Conservation (phyloP, 768 basidiomycete genomes). For the Sistotremastrum niveocremeum region DNA sequence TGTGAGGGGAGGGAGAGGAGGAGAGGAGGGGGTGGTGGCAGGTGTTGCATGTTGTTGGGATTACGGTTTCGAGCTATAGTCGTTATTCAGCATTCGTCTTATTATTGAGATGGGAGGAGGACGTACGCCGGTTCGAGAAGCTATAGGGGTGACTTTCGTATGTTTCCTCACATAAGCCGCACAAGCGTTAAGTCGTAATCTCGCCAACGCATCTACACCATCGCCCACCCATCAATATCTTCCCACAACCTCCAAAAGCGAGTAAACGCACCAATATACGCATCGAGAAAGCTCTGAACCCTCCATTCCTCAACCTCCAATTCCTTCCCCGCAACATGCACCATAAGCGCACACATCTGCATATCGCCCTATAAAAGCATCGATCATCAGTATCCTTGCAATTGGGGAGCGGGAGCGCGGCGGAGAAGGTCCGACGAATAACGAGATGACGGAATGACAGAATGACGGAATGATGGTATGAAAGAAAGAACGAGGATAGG, state of each 20-base stretch:
- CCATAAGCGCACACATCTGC: constrained; percentile 67
- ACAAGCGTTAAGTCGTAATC: constrained; percentile 45
- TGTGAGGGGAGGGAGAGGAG: constrained; percentile 22
- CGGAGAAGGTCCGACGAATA: too few relatives aligned
- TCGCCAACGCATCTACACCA: constrained; percentile 43
- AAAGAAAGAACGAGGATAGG: background rate
- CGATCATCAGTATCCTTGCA: background rate
- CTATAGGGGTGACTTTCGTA: constrained; percentile 35
- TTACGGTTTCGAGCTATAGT: constrained; percentile 52
- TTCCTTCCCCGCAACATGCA: constrained; percentile 46
- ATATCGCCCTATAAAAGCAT: constrained; percentile 48
- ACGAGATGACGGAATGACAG: too few relatives aligned
- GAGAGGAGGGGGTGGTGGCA: constrained; percentile 51
- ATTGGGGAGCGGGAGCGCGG: too few relatives aligned
- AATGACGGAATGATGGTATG: too few relatives aligned
- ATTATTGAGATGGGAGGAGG: background rate
- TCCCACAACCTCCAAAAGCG: background rate
- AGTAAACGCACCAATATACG: constrained; percentile 48
- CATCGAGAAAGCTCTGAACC: constrained; percentile 42
- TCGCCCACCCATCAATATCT: background rate
- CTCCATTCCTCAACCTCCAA: constrained; percentile 33
- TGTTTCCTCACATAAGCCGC: constrained; percentile 70
- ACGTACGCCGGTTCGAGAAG: constrained; percentile 39
- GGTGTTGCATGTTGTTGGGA: constrained; percentile 55
- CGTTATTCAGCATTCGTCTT: background rate